Evolutionary conservation across 2,329 filamentous ascomycete genomes (phyloP).

Genomic region (Acephala macrosclerotiorum): DNA sequence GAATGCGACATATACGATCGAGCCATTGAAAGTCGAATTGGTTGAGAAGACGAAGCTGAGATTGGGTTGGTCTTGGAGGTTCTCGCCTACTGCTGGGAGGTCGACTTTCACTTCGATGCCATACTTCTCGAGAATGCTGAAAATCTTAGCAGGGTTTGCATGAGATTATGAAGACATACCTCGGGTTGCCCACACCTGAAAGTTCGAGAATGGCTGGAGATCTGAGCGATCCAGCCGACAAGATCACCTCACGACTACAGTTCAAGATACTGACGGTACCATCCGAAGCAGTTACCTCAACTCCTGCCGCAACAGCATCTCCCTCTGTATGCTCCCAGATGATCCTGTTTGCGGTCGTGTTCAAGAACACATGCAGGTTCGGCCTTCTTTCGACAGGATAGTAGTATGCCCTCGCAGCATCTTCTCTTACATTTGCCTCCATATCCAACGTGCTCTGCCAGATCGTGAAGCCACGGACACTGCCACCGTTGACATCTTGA

Average conservation of each 20-base stretch:
- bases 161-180: not conserved
- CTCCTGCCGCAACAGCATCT: not conserved
- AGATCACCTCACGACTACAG: slow-evolving; percentile 16
- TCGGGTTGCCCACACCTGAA: slow-evolving; percentile 54
- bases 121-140: slow-evolving; percentile 46
- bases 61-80: slow-evolving; percentile 48
- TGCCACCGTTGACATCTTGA: not conserved
- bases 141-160: slow-evolving; percentile 39
- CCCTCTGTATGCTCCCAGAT: not conserved
- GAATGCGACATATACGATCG: not conserved
- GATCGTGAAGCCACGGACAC: not conserved
- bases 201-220: slow-evolving; percentile 59
- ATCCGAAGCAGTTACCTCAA: not conserved
- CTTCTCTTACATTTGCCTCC: slow-evolving; percentile 30
- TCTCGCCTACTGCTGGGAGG: slow-evolving; percentile 44
- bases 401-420: slow-evolving; percentile 35
- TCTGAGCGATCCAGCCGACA: slow-evolving; percentile 49
- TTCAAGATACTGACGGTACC: not conserved
- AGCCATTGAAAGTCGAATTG: not conserved
- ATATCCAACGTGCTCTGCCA: slow-evolving; percentile 34
- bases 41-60: slow-evolving; percentile 27
- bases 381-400: slow-evolving; percentile 27
- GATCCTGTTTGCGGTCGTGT: not conserved
- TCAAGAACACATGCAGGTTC: slow-evolving; percentile 57
- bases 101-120: slow-evolving; percentile 39